phyloP scores from a whole-genome alignment of 2,329 filamentous ascomycete genomes.

The Rasamsonia emersonii region DNA sequence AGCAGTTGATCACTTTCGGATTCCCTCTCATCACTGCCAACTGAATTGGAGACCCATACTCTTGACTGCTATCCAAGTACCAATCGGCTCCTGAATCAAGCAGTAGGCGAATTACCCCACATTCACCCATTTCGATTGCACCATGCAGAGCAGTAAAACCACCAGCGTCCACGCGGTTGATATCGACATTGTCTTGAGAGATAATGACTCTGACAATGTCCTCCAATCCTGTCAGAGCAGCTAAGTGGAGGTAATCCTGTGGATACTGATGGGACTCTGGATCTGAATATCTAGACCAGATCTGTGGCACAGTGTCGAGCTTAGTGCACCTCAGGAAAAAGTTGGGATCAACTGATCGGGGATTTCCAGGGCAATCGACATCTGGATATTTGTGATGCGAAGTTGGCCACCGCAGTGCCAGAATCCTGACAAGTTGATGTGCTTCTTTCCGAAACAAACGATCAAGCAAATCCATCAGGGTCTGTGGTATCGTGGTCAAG shows the following conservation, averaged over 20 bases:
- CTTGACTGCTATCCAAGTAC: slow-evolving; percentile 2
- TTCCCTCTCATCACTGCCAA: too few relatives aligned
- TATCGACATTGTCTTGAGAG: slow-evolving; percentile 5
- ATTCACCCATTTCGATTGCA: not conserved
- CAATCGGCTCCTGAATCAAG: slow-evolving; percentile 6
- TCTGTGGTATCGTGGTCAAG: slow-evolving; percentile 2
- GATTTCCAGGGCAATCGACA: slow-evolving; percentile 4
- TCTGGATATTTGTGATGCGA: not conserved
- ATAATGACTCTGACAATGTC: slow-evolving; percentile 3
- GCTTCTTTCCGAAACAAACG: slow-evolving; percentile 1
- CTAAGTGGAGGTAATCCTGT: slow-evolving; percentile 3
- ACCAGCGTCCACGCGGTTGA: slow-evolving; percentile 1
- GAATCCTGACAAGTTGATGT: slow-evolving; percentile 1
- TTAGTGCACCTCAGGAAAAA: slow-evolving; percentile 7
- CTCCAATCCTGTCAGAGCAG: slow-evolving; percentile 1
- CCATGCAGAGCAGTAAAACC: slow-evolving; percentile 1
- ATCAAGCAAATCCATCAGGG: slow-evolving; percentile 6
- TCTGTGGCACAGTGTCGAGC: slow-evolving; percentile 4
- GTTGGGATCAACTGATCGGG: slow-evolving; percentile 3
- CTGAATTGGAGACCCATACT: too few relatives aligned
- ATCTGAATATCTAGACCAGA: slow-evolving; percentile 5
- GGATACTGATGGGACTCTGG: slow-evolving; percentile 1
- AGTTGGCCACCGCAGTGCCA: slow-evolving; percentile 4
- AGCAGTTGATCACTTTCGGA: not conserved
- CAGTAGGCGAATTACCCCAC: slow-evolving; percentile 1